Conservation (phyloP, 176 grass and related monocot species). For the Oropetium thomaeum region DNA sequence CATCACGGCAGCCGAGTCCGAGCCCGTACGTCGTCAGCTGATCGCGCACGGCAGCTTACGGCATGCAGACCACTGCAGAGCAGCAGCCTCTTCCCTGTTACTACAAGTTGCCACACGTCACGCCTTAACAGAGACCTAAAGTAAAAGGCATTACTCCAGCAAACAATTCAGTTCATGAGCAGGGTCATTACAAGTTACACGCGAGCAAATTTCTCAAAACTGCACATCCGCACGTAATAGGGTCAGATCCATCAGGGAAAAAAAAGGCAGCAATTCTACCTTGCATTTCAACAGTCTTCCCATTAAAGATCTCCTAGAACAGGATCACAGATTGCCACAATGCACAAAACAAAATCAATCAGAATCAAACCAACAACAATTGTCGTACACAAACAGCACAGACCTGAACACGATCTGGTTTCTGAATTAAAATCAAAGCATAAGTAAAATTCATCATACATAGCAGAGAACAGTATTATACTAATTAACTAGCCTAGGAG, state of each 20-base stretch:
- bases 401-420: neutral
- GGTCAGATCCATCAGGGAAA: neutral
- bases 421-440: conserved; percentile 40
- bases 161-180: too few species aligned
- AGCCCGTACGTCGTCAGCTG: too few species aligned
- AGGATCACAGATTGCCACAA: neutral
- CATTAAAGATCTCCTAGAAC: neutral
- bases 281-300: too few species aligned
- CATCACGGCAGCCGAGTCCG: too few species aligned
- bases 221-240: neutral
- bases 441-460: conserved; percentile 45
- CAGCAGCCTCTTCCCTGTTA: too few species aligned
- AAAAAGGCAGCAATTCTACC: neutral
- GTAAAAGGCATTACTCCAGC: too few species aligned
- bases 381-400: neutral
- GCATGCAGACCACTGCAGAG: too few species aligned
- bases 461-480: conserved; percentile 1
- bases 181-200: neutral
- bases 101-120: too few species aligned
- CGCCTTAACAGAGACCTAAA: too few species aligned
- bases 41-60: too few species aligned
- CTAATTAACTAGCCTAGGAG: conserved; percentile 41
- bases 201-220: neutral
- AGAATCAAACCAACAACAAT: neutral
- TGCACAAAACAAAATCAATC: neutral